Evolutionary conservation across 2,329 filamentous ascomycete species (phyloP), one percentile per base, ranked within the genome.

Genomic region (Rutstroemia sp.): DNA sequence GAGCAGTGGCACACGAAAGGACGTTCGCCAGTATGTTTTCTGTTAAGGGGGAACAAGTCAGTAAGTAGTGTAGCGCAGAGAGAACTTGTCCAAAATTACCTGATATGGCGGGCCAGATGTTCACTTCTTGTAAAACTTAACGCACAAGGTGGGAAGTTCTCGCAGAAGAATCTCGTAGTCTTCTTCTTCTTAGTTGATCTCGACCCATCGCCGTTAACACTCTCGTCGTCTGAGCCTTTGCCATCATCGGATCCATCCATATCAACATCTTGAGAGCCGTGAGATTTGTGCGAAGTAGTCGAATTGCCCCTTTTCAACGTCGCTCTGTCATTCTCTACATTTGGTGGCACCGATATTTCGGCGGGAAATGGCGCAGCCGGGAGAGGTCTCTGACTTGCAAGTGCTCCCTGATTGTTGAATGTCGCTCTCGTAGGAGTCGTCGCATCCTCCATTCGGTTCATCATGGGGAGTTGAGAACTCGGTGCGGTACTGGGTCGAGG

Each of bases 1-100:
- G 87, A 89, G 72, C 94, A 99, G 71, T 97, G 94, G 64, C 94
- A 99, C 72, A 95, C 88, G 67, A 97, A 99, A 0, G 94, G 94
- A 27, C 94, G 85, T 75, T 99, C 94, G 53, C 94, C 94, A 0
- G 94, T 99, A 68, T 99, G 94, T 81, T 97, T 97, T 66, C 91
- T 94, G 60, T 17, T 27, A 30, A 16, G 23, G 17, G 12, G 12
- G 17, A 19, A 14, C 17, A 16, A 59, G 57, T 59, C 42, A 7
- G 42, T 57, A 72, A 21, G 7, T 46, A 46, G 21, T 8, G n/a
- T 19, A 45, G 19, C 27, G 27, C 27, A 45, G 42, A 45, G 21
- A 45, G 23, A 19, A 5, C n/a, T 19, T 23, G 19, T 8, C 21
- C 47, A 62, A 30, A 70, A 75, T 61, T 79, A 92, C 86, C 92